phyloP scores from a whole-genome alignment of 2,329 filamentous ascomycete species.

The Exophiala phaeomuriformis region DNA sequence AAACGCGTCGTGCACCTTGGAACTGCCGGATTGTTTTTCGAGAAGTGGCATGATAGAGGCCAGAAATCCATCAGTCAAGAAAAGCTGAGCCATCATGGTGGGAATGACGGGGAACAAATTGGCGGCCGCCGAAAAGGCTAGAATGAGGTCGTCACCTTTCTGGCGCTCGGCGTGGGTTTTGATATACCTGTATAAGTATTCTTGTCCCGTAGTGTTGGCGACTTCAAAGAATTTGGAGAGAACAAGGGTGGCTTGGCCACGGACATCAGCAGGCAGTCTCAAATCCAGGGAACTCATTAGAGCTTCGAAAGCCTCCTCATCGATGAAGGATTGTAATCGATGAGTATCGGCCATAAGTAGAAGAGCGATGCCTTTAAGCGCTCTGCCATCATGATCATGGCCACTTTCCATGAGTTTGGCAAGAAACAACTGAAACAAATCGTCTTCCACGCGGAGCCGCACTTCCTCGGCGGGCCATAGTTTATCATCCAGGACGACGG shows the following conservation, averaged over 20 bases:
- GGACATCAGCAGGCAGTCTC: constrained; percentile 63
- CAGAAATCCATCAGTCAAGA: constrained; percentile 83
- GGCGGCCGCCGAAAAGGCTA: constrained; percentile 88
- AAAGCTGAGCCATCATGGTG: constrained; percentile 65
- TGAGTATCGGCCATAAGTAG: constrained; percentile 50
- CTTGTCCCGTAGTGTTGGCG: constrained; percentile 61
- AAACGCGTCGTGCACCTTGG: constrained; percentile 76
- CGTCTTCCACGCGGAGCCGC: constrained; percentile 40
- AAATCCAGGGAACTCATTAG: constrained; percentile 82
- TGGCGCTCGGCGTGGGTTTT: constrained; percentile 62
- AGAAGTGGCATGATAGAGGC: constrained; percentile 68
- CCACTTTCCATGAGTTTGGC: constrained; percentile 87
- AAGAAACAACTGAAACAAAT: constrained; percentile 59
- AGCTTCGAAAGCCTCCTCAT: constrained; percentile 72
- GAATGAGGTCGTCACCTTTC: constrained; percentile 79
- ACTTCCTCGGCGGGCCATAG: constrained; percentile 39
- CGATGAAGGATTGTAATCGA: constrained; percentile 44
- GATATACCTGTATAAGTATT: constrained; percentile 67
- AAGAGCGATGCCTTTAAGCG: constrained; percentile 54
- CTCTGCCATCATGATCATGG: constrained; percentile 59
- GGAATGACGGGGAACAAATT: constrained; percentile 81
- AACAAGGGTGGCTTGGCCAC: constrained; percentile 73
- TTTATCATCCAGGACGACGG: constrained; percentile 40
- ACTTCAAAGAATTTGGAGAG: constrained; percentile 77
- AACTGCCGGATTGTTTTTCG: constrained; percentile 72